Conservation (phyloP, 257 asterid genomes). For the Scutellaria baicalensis region DNA sequence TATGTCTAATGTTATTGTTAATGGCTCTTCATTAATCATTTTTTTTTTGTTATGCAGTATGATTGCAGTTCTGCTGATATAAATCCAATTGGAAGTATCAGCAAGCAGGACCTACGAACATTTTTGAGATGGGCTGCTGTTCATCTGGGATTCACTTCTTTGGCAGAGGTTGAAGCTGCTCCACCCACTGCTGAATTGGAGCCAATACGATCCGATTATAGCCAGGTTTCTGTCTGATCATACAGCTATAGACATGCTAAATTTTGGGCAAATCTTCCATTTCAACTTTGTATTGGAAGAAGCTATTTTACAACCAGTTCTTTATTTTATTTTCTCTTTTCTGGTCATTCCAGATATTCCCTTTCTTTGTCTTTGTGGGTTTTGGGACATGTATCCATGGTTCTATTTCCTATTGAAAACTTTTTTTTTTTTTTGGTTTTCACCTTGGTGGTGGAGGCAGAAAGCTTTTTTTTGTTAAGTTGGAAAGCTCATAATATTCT, state of each 20-base stretch:
- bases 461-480: background rate
- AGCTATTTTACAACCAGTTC: background rate
- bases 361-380: background rate
- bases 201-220: conserved; percentile 71
- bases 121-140: conserved; percentile 87
- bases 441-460: background rate
- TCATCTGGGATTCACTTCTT: conserved; percentile 79
- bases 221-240: conserved; percentile 51
- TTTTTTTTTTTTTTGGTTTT: background rate
- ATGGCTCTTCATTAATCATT: background rate
- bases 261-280: background rate
- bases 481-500: background rate
- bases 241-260: background rate
- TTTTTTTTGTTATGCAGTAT: conserved; percentile 46
- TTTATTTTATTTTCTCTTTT: background rate
- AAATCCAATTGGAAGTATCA: conserved; percentile 92
- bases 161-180: conserved; percentile 89
- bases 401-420: background rate
- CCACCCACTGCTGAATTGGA: conserved; percentile 96
- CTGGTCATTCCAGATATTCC: background rate
- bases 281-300: background rate
- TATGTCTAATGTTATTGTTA: background rate
- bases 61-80: conserved; percentile 99
- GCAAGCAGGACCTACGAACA: conserved; percentile 78
- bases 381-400: background rate